Percentiles rank a stretch among this genome's conserved stretches.
These are phyloP conservation scores for Cystobasidium ongulense DNA, from an alignment of 768 basidiomycete genomes.

Conservation along the genomic window DNA sequence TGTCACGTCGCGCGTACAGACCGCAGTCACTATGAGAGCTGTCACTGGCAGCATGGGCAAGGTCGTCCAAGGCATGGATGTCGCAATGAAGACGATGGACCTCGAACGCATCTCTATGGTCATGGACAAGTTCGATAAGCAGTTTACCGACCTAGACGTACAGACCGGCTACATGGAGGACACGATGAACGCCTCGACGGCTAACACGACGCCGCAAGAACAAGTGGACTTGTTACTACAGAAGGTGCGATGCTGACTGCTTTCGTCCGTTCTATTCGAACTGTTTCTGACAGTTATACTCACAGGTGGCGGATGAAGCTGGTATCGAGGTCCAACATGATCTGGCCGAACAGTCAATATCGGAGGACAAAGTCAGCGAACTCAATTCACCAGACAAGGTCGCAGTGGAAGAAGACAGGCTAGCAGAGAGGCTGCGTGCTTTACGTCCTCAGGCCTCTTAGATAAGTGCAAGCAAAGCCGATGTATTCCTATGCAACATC, in stretches of 20 bases:
- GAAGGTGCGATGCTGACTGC: slow-evolving; percentile 3
- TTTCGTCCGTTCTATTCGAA: not conserved
- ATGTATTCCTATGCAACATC: no score
- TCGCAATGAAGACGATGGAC: slow-evolving; percentile 99
- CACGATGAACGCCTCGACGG: slow-evolving; percentile 86
- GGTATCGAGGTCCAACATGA: slow-evolving; percentile 92
- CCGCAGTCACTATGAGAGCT: slow-evolving; percentile 84
- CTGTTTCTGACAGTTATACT: not conserved
- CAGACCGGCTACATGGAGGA: slow-evolving; percentile 98
- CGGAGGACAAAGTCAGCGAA: slow-evolving; percentile 55
- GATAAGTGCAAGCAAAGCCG: not conserved
- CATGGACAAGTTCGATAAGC: slow-evolving; percentile 98
- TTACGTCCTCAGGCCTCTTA: slow-evolving; percentile 54
- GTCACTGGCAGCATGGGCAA: slow-evolving; percentile 94
- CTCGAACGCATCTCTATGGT: slow-evolving; percentile 96
- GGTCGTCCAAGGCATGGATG: slow-evolving; percentile 96
- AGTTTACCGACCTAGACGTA: slow-evolving; percentile 93
- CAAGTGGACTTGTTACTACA: slow-evolving; percentile 86
- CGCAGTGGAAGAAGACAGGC: slow-evolving; percentile 65
- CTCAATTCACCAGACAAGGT: slow-evolving; percentile 49
- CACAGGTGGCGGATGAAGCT: slow-evolving; percentile 89
- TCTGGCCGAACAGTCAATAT: slow-evolving; percentile 57
- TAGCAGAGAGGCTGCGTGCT: slow-evolving; percentile 81
- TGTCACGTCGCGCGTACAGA: slow-evolving; percentile 91
- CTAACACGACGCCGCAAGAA: slow-evolving; percentile 88